Conservation (phyloP, 1,284 basidiomycete genomes). For the Cerrena zonata region DNA sequence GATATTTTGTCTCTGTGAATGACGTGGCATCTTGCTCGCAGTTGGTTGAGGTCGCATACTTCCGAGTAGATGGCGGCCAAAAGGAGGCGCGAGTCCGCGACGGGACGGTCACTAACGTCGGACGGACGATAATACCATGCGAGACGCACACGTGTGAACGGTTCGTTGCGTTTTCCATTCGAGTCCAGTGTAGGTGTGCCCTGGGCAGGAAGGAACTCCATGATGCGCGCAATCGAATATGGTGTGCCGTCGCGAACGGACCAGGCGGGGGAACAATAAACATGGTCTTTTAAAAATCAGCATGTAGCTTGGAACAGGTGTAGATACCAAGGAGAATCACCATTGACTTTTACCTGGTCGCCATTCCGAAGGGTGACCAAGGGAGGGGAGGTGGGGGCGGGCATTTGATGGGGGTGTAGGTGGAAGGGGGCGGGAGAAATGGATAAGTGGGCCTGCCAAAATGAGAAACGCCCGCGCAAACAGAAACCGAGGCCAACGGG, state of each 20-base stretch:
- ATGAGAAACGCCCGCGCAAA: neutral
- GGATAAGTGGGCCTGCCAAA: constrained; percentile 1
- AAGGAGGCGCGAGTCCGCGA: constrained; percentile 83
- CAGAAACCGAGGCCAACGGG: neutral
- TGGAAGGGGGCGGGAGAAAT: constrained; percentile 2
- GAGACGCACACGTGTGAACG: constrained; percentile 75
- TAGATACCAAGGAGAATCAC: constrained; percentile 37
- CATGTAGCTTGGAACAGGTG: constrained; percentile 17
- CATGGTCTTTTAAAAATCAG: constrained; percentile 70
- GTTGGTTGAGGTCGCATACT: constrained; percentile 85
- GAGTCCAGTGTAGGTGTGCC: constrained; percentile 42
- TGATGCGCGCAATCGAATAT: constrained; percentile 90
- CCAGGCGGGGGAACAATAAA: constrained; percentile 91
- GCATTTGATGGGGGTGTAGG: constrained; percentile 15
- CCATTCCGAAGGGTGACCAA: constrained; percentile 62
- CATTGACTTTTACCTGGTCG: constrained; percentile 76
- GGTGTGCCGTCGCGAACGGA: constrained; percentile 85
- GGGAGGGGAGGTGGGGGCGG: constrained; percentile 19
- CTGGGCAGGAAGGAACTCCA: constrained; percentile 86
- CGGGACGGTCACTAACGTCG: constrained; percentile 79
- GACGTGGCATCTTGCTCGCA: constrained; percentile 88
- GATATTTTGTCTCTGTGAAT: constrained; percentile 91
- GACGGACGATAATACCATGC: constrained; percentile 91
- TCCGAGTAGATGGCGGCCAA: constrained; percentile 94
- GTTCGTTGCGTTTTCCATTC: constrained; percentile 51